phyloP scores from a whole-genome alignment of 2,329 filamentous ascomycete species.

The Xylogone sp. region DNA sequence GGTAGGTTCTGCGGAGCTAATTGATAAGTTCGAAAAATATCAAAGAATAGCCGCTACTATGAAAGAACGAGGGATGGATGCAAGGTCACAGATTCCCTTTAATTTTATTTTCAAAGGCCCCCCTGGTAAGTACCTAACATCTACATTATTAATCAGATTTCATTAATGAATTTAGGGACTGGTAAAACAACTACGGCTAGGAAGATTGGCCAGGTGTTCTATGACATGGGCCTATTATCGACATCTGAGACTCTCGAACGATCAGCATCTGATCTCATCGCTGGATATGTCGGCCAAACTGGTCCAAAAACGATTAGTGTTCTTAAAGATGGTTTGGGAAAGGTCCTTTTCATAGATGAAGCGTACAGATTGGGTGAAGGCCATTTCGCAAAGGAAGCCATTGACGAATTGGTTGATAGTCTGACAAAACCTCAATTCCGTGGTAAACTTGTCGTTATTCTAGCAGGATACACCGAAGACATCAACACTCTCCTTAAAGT shows the following conservation, averaged over 20 bases:
- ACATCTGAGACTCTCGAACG: constrained; percentile 55
- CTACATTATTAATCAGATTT: no score
- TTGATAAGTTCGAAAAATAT: constrained; percentile 45
- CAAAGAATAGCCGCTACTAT: constrained; percentile 41
- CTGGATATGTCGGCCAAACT: constrained; percentile 62
- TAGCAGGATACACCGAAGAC: constrained; percentile 53
- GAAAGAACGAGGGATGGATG: constrained; percentile 41
- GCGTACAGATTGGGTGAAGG: constrained; percentile 66
- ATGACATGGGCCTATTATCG: constrained; percentile 65
- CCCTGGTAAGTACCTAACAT: constrained; percentile 46
- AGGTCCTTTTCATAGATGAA: constrained; percentile 62
- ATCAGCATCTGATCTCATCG: constrained; percentile 64
- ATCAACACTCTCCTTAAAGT: constrained; percentile 48
- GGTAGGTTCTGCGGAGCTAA: constrained; percentile 47
- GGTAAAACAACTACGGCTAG: constrained; percentile 69
- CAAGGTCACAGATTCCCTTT: constrained; percentile 48
- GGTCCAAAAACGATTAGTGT: constrained; percentile 57
- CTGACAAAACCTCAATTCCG: constrained; percentile 42
- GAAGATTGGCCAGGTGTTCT: constrained; percentile 70
- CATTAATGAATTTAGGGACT: constrained; percentile 41
- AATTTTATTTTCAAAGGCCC: constrained; percentile 57
- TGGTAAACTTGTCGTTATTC: constrained; percentile 49
- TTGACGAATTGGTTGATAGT: constrained; percentile 64
- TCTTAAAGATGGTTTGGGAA: constrained; percentile 38
- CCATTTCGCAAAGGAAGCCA: constrained; percentile 57